Conservation (phyloP, 2,329 filamentous ascomycete species). For the Botrytis cinerea region DNA sequence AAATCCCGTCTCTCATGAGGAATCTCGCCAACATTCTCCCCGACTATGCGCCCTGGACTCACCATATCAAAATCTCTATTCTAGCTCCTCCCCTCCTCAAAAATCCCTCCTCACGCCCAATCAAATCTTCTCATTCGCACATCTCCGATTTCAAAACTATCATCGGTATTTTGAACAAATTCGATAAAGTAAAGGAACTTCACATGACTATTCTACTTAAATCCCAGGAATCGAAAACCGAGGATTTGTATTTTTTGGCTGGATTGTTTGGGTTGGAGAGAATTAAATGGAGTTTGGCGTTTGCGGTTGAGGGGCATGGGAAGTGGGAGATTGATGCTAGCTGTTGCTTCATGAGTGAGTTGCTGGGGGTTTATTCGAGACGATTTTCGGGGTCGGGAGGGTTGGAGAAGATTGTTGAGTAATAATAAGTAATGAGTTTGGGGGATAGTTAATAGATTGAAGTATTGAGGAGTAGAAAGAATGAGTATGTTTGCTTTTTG, state of each 20-base stretch:
- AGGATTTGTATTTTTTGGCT: neutral
- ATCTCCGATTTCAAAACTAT: neutral
- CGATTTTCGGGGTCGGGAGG: neutral
- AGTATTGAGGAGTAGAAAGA: neutral
- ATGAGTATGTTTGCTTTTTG: neutral
- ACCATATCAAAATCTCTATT: neutral
- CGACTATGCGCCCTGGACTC: neutral
- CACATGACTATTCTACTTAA: neutral
- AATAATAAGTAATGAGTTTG: neutral
- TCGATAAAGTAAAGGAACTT: neutral
- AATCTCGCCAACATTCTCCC: neutral
- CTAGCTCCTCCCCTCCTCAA: neutral
- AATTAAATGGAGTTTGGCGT: conserved; percentile 2
- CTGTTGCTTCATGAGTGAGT: conserved; percentile 1
- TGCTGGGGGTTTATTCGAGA: neutral
- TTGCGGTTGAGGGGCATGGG: neutral
- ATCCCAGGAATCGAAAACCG: neutral
- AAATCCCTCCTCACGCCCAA: neutral
- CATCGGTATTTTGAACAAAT: neutral
- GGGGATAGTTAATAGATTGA: neutral
- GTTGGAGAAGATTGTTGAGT: neutral
- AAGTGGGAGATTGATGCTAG: neutral
- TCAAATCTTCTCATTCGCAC: neutral
- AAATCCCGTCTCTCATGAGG: neutral
- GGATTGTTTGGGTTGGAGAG: neutral